Conservation (phyloP, 2,329 filamentous ascomycete species). For the Fusarium sp. region DNA sequence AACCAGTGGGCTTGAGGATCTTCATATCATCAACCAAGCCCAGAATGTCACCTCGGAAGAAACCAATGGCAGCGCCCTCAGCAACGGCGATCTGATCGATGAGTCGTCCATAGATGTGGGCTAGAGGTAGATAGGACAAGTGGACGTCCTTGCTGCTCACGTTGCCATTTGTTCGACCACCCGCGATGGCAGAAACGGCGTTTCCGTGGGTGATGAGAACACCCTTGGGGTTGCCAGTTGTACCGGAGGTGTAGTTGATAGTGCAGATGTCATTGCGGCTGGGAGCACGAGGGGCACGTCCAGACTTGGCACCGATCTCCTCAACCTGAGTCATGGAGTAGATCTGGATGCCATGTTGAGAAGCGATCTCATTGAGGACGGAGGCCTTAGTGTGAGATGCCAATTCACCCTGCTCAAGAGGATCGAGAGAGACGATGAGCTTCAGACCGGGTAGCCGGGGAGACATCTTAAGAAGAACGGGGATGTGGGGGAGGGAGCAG, state of each 20-base stretch:
- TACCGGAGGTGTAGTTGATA: slow-evolving; percentile 91
- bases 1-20: slow-evolving; percentile 80
- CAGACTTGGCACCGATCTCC: slow-evolving; percentile 76
- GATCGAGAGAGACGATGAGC: slow-evolving; percentile 86
- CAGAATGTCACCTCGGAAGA: slow-evolving; percentile 91
- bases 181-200: slow-evolving; percentile 76
- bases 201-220: slow-evolving; percentile 84
- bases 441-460: slow-evolving; percentile 83
- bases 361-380: slow-evolving; percentile 78
- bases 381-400: slow-evolving; percentile 81
- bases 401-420: slow-evolving; percentile 81
- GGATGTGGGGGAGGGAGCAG: slow-evolving; percentile 82
- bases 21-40: slow-evolving; percentile 93
- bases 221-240: slow-evolving; percentile 84
- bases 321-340: slow-evolving; percentile 85
- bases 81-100: slow-evolving; percentile 80
- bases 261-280: slow-evolving; percentile 81
- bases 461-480: slow-evolving; percentile 80
- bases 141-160: slow-evolving; percentile 66
- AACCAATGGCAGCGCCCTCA: slow-evolving; percentile 80
- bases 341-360: slow-evolving; percentile 78
- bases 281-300: slow-evolving; percentile 76
- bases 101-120: slow-evolving; percentile 92
- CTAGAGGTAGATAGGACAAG: slow-evolving; percentile 90
- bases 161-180: slow-evolving; percentile 64